Evolutionary conservation across 164 flowering plant genomes (phyloP).

Genomic region (Hamamelis virginiana): DNA sequence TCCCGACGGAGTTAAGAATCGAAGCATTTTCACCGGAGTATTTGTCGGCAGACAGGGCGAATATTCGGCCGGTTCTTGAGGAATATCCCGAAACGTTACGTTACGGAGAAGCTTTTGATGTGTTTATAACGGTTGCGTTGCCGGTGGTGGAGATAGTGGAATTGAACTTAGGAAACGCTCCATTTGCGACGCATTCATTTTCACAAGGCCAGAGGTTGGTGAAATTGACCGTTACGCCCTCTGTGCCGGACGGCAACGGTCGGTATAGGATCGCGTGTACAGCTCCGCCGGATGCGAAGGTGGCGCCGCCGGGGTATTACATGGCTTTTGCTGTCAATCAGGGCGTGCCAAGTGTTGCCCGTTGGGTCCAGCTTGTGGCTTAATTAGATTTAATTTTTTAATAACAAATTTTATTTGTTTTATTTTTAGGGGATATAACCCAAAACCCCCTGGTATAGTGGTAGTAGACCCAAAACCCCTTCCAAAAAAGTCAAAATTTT

Average conservation of each 20-base stretch:
- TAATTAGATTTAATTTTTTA: constrained; percentile 8
- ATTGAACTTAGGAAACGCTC: constrained; percentile 73
- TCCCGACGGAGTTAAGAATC: constrained; percentile 78
- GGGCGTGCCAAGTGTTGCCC: constrained; percentile 87
- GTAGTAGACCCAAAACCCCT: too few species aligned
- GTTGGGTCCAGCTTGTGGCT: constrained; percentile 65
- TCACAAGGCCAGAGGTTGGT: constrained; percentile 89
- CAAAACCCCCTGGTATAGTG: too few species aligned
- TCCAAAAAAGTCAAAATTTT: too few species aligned
- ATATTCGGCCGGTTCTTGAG: constrained; percentile 59
- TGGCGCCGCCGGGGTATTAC: constrained; percentile 92
- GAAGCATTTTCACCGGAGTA: constrained; percentile 95
- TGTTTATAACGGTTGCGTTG: constrained; percentile 46
- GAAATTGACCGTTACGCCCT: constrained; percentile 46
- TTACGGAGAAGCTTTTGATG: constrained; percentile 55
- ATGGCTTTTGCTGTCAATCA: constrained; percentile 84
- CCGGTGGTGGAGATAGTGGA: constrained; percentile 72
- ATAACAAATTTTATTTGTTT: too few species aligned
- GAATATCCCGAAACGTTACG: constrained; percentile 42
- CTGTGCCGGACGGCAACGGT: constrained; percentile 39
- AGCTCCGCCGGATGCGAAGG: constrained; percentile 64
- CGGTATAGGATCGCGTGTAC: constrained; percentile 49
- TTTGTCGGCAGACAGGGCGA: constrained; percentile 53
- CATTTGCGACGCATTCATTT: constrained; percentile 88
- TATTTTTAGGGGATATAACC: too few species aligned